Conservation (phyloP, 768 basidiomycete genomes). For the Phallus indusiatus region DNA sequence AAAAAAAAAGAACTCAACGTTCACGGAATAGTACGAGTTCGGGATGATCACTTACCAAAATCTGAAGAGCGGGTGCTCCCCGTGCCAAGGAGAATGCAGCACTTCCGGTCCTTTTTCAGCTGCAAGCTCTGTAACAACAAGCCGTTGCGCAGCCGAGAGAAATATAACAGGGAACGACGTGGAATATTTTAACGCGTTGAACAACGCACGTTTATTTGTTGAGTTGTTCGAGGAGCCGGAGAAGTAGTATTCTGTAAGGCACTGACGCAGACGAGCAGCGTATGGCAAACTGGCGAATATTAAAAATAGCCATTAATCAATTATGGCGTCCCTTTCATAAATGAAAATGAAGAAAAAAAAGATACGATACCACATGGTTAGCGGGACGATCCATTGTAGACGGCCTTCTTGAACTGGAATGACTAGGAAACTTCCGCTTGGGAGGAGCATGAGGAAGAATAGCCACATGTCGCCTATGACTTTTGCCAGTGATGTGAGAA, state of each 20-base stretch:
- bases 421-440: conserved; percentile 63
- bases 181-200: conserved; percentile 94
- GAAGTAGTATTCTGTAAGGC: conserved; percentile 72
- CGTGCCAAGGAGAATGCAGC: conserved; percentile 49
- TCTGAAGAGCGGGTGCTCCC: conserved; percentile 70
- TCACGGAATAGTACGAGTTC: not conserved
- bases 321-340: not conserved
- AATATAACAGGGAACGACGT: conserved; percentile 95
- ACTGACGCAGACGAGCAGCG: conserved; percentile 87
- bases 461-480: conserved; percentile 93
- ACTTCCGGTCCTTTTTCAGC: conserved; percentile 37
- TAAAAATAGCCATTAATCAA: conserved; percentile 5
- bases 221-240: conserved; percentile 33
- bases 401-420: conserved; percentile 55
- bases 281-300: conserved; percentile 65
- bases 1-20: too few species aligned
- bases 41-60: conserved; percentile 52
- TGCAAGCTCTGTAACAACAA: conserved; percentile 52
- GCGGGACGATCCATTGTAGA: conserved; percentile 68
- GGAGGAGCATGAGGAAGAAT: conserved; percentile 77
- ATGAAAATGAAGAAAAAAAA: not conserved
- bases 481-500: conserved; percentile 94
- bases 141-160: conserved; percentile 82
- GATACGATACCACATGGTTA: conserved; percentile 72
- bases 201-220: conserved; percentile 56